These are phyloP conservation scores for Nothophytophthora sp. DNA, from an alignment of 352 stramenopile genomes.

Conservation along the genomic window DNA sequence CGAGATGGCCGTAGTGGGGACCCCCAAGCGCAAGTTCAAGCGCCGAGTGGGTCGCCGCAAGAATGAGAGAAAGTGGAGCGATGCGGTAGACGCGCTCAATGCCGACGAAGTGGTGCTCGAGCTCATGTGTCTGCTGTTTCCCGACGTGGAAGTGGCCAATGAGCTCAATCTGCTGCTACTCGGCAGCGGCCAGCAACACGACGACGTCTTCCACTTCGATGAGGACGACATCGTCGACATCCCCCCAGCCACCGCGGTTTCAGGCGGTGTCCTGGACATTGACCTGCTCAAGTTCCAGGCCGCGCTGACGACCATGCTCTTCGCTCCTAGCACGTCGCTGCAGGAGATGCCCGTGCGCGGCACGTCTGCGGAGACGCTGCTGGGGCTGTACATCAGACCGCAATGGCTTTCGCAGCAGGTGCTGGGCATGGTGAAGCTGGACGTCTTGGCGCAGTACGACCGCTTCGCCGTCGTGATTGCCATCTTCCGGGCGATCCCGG, in stretches of 20 bases:
- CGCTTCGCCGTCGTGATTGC: slow-evolving; percentile 58
- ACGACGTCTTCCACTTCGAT: slow-evolving; percentile 78
- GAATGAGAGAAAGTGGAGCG: slow-evolving; percentile 45
- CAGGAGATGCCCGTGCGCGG: slow-evolving; percentile 28
- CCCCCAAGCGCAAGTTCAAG: slow-evolving; percentile 53
- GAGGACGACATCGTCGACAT: slow-evolving; percentile 46
- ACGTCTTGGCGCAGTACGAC: slow-evolving; percentile 62
- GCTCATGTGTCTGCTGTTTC: slow-evolving; percentile 71
- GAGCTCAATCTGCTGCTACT: slow-evolving; percentile 78
- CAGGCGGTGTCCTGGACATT: slow-evolving; percentile 35
- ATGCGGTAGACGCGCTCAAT: slow-evolving; percentile 38
- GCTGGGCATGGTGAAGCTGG: slow-evolving; percentile 51
- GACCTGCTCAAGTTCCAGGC: slow-evolving; percentile 72
- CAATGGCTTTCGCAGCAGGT: slow-evolving; percentile 53
- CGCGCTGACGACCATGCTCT: slow-evolving; percentile 52
- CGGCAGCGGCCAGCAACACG: slow-evolving; percentile 39
- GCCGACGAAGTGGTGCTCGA: slow-evolving; percentile 73
- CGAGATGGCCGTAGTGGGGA: slow-evolving; percentile 23
- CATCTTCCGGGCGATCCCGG: slow-evolving; percentile 45
- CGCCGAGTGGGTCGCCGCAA: slow-evolving; percentile 63
- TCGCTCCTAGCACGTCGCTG: slow-evolving; percentile 16
- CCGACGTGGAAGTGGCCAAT: slow-evolving; percentile 73
- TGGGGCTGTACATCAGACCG: slow-evolving; percentile 44
- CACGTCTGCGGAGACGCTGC: slow-evolving; percentile 28
- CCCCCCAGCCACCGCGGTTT: slow-evolving; percentile 4